Percentiles rank a stretch among this genome's conserved stretches.
Evolutionary conservation across 2,329 filamentous ascomycete species (phyloP).

Genomic region (Blastomyces silverae): DNA sequence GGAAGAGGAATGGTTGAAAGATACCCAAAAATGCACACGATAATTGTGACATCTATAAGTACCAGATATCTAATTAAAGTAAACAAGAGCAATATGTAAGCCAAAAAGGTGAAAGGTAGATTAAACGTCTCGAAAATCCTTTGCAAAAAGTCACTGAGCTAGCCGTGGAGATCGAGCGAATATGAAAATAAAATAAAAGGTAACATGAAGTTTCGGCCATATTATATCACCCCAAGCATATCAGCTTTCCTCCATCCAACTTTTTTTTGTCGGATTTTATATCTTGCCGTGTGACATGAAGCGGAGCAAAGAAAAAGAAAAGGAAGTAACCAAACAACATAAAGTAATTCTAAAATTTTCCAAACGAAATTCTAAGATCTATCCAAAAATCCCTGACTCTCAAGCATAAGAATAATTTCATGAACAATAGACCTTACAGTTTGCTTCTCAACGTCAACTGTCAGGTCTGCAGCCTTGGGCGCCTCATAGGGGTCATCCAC

Average conservation of each 20-base stretch:
- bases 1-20: no score
- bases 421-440: conserved; percentile 89
- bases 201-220: neutral
- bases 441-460: conserved; percentile 78
- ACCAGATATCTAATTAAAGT: neutral
- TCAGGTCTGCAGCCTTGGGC: conserved; percentile 72
- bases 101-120: neutral
- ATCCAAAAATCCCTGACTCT: conserved; percentile 82
- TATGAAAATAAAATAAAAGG: neutral
- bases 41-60: neutral
- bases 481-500: conserved; percentile 95
- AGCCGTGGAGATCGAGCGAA: neutral
- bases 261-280: conserved; percentile 43
- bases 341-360: conserved; percentile 43
- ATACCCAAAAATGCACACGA: neutral
- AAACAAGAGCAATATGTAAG: neutral
- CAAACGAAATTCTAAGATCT: conserved; percentile 38
- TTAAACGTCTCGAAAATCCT: neutral
- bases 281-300: neutral
- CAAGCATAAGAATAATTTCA: conserved; percentile 88
- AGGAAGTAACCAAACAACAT: neutral
- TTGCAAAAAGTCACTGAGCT: neutral
- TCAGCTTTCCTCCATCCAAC: neutral
- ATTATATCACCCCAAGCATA: neutral
- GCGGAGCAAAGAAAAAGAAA: neutral